Conservation (phyloP, 2,329 filamentous ascomycete species). For the Berkeleyomyces basicola region DNA sequence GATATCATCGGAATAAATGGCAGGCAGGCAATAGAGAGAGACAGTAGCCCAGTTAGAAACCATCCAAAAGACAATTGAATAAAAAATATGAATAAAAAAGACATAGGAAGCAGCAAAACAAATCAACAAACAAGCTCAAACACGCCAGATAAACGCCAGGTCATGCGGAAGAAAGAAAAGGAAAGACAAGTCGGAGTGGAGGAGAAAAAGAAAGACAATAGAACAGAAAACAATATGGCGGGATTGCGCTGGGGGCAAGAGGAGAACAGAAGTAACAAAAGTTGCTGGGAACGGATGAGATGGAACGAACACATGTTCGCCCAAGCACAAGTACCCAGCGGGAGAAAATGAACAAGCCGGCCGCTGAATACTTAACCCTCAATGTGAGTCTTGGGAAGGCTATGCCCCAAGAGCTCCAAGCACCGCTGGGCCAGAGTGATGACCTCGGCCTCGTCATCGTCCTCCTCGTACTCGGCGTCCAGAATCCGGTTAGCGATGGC, state of each 20-base stretch:
- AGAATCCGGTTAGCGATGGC: slow-evolving; percentile 75
- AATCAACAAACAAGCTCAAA: neutral
- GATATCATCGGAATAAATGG: neutral
- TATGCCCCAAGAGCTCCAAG: slow-evolving; percentile 67
- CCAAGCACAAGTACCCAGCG: neutral
- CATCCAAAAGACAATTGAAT: neutral
- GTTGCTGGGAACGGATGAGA: neutral
- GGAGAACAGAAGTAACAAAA: slow-evolving; percentile 16
- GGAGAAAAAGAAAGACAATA: neutral
- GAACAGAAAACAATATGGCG: neutral
- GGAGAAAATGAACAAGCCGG: slow-evolving; percentile 6
- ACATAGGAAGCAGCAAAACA: neutral
- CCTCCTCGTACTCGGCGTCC: slow-evolving; percentile 49
- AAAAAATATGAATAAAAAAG: neutral
- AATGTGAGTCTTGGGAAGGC: slow-evolving; percentile 61
- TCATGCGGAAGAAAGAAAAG: slow-evolving; percentile 7
- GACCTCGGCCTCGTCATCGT: slow-evolving; percentile 85
- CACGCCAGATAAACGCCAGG: slow-evolving; percentile 11
- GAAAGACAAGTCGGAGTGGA: neutral
- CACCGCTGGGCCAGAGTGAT: slow-evolving; percentile 81
- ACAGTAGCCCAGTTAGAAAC: neutral
- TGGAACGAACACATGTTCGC: neutral
- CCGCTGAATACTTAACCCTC: slow-evolving; percentile 41
- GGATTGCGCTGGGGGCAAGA: slow-evolving; percentile 11
- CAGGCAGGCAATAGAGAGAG: neutral